Evolutionary conservation across 306 rosid genomes (phyloP).

Genomic region (Leucaena leucocephala): DNA sequence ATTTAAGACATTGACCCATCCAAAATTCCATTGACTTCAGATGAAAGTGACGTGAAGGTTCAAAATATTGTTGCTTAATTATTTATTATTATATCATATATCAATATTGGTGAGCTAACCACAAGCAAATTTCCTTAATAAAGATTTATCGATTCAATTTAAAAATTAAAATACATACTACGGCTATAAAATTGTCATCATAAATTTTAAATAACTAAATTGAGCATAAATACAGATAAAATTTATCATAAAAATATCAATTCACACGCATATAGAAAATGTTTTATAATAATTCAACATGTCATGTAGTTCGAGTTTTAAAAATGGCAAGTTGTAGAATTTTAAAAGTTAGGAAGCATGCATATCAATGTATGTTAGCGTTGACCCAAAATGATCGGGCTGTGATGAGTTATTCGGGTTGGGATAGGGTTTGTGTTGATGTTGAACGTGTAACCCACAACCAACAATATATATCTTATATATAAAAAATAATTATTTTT

Average conservation of each 20-base stretch:
- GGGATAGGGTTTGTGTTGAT: not conserved
- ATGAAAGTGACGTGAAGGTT: not conserved
- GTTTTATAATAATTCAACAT: not conserved
- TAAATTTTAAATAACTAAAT: not conserved
- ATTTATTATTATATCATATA: not conserved
- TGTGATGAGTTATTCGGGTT: not conserved
- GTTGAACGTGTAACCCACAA: constrained; percentile 3
- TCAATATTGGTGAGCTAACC: not conserved
- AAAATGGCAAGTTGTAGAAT: constrained; percentile 2
- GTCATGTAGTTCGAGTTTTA: not conserved
- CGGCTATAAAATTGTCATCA: not conserved
- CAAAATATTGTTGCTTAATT: not conserved
- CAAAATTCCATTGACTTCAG: not conserved
- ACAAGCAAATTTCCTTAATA: not conserved
- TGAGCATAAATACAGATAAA: not conserved
- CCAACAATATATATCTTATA: not conserved
- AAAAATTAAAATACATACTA: not conserved
- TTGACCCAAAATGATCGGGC: not conserved
- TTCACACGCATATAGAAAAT: not conserved
- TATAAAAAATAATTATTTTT: too few relatives aligned
- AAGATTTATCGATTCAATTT: too few relatives aligned
- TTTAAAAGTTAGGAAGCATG: not conserved
- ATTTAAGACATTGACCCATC: not conserved
- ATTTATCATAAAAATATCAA: not conserved
- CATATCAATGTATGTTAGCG: not conserved